Base-by-base conservation (phyloP, 1,284 basidiomycete genomes). In the Malassezia sympodialis region DNA sequence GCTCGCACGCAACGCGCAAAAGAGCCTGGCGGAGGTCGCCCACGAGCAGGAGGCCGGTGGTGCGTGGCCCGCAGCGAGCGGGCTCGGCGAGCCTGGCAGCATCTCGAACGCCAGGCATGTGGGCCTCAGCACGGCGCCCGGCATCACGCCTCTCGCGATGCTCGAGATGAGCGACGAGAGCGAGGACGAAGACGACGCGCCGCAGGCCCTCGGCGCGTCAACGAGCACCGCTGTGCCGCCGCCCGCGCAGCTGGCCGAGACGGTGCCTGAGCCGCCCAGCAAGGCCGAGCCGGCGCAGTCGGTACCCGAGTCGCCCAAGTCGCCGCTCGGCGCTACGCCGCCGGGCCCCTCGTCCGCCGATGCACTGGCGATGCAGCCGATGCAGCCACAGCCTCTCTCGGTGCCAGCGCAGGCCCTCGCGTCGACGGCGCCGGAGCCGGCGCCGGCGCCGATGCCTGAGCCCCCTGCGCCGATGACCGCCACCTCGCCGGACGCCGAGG, bases 121-220 rank as follows among this genome's bases (percentile, higher is more conserved):
- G 35, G 28, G 43, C 39, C 37, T 54, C n/a, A 31, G 40, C 40
- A 47, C 27, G 14, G 21, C 28, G 26, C 43, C 28, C 0, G 54
- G 54, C 23, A 37, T 56, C 14, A 51, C 44, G 37, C 66, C 69
- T 21, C 63, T 72, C 42, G 63, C 62, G 12, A 65, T 66, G 42
- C 60, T 73, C 28, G 69, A 70, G 24, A 68, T 71, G 66, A 67
- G 67, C 56, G 70, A 72, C 56, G 70, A 69, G 53, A 67, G 67
- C 50, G 70, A 71, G 49, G 64, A 63, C 45, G 68, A 69, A 43
- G 67, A 60, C 24, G 49, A 56, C 19, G 49, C 27, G 26, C 4
- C 28, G 26, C 30, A 28, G 14, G 24, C 41, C 3, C 41, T 27
- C 24, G 24, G 21, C 41, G 19, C 37, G 37, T 39, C 37, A 4